phyloP scores from a whole-genome alignment of 768 basidiomycete genomes.

The Auriscalpium orientale region DNA sequence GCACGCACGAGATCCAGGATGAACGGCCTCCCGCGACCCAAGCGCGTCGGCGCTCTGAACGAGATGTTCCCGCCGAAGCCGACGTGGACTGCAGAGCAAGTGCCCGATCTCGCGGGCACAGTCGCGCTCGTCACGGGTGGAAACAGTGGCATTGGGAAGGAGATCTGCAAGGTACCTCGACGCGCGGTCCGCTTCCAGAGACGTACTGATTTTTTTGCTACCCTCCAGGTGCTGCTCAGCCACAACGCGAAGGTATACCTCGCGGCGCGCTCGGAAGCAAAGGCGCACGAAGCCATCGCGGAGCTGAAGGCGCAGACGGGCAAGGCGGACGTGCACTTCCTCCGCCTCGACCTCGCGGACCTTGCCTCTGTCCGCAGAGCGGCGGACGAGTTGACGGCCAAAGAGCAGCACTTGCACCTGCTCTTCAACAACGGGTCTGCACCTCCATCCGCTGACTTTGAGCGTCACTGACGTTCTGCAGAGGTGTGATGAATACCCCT shows the following conservation, averaged over 20 bases:
- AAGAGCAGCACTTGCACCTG: slow-evolving; percentile 19
- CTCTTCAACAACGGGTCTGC: slow-evolving; percentile 29
- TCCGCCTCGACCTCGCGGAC: slow-evolving; percentile 32
- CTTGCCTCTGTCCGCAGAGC: slow-evolving; percentile 26
- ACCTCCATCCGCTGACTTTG: not conserved
- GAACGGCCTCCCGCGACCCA: not conserved
- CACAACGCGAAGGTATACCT: slow-evolving; percentile 26
- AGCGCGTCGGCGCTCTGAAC: slow-evolving; percentile 2
- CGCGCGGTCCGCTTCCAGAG: too few relatives aligned
- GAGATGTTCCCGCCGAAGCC: slow-evolving; percentile 8
- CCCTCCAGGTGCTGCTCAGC: slow-evolving; percentile 20
- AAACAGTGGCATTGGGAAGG: slow-evolving; percentile 16
- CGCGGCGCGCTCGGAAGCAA: slow-evolving; percentile 19
- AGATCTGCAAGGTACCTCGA: slow-evolving; percentile 9
- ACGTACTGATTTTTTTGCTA: not conserved
- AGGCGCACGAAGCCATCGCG: slow-evolving; percentile 14
- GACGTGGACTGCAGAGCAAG: slow-evolving; percentile 7
- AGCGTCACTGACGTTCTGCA: slow-evolving; percentile 1
- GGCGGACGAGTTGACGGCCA: slow-evolving; percentile 28
- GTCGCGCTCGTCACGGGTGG: slow-evolving; percentile 20
- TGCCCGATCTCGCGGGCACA: slow-evolving; percentile 21
- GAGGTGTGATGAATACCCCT: slow-evolving; percentile 27
- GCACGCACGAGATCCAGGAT: too few relatives aligned
- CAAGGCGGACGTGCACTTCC: slow-evolving; percentile 12
- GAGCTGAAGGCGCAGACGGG: slow-evolving; percentile 15